A percentile compares a stretch with the other conserved stretches of the same genome.
phyloP scores from a whole-genome alignment of 2,329 filamentous ascomycete species.

The Colletotrichum sp. region DNA sequence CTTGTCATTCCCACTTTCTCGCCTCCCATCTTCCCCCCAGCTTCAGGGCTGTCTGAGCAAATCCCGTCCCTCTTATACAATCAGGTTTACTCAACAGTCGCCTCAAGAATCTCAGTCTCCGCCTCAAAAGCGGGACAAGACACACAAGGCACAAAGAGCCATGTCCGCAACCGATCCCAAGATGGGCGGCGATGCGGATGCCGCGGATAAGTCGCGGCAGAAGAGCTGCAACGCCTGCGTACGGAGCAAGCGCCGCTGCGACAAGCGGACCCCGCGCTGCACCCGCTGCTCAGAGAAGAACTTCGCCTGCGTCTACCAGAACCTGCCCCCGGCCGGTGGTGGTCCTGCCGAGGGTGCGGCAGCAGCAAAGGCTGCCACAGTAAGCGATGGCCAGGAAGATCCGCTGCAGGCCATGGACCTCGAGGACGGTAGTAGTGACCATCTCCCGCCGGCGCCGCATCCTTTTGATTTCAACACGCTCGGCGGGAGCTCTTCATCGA shows the following conservation, averaged over 20 bases:
- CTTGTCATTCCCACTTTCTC: not conserved
- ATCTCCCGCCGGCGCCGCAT: not conserved
- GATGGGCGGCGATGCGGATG: not conserved
- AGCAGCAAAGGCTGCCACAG: not conserved
- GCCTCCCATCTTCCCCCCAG: not conserved
- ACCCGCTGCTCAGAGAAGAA: slow-evolving; percentile 47
- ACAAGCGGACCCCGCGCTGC: slow-evolving; percentile 48
- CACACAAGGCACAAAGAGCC: not conserved
- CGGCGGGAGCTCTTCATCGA: not conserved
- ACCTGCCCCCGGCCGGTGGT: slow-evolving; percentile 27
- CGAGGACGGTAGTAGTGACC: not conserved
- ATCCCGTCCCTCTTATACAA: not conserved
- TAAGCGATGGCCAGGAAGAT: not conserved
- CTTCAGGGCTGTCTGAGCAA: not conserved
- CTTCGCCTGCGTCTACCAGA: slow-evolving; percentile 47
- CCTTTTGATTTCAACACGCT: slow-evolving; percentile 15
- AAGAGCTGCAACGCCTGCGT: slow-evolving; percentile 57
- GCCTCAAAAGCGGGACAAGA: not conserved
- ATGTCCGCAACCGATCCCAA: not conserved
- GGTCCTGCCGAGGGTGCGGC: not conserved
- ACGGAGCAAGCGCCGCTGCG: slow-evolving; percentile 51
- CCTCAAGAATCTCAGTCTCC: not conserved
- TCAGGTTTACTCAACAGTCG: not conserved
- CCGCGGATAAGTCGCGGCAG: slow-evolving; percentile 48
- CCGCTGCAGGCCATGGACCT: slow-evolving; percentile 14